These are phyloP conservation scores for Lecanicillium sp. DNA, from an alignment of 2,329 filamentous ascomycete genomes.

Conservation along the genomic window DNA sequence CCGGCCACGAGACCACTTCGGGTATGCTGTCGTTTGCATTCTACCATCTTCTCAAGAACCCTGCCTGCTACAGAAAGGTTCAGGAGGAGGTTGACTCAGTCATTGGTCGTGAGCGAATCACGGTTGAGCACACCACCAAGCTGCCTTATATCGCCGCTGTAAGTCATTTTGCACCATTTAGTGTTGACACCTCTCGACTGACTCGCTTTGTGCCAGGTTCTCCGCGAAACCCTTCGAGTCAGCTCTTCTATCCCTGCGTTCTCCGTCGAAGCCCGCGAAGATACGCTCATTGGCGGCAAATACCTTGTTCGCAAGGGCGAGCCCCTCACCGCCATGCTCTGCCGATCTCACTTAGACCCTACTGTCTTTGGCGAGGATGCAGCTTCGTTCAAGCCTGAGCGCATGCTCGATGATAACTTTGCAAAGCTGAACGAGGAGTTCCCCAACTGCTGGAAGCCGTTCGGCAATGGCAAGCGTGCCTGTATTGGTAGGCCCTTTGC, in stretches of 20 bases:
- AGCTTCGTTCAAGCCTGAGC: slow-evolving; percentile 58
- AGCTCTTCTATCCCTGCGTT: slow-evolving; percentile 53
- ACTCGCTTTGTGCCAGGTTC: slow-evolving; percentile 27
- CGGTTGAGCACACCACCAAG: slow-evolving; percentile 53
- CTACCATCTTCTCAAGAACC: slow-evolving; percentile 58
- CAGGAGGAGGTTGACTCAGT: slow-evolving; percentile 62
- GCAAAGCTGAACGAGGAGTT: slow-evolving; percentile 52
- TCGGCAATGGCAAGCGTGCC: slow-evolving; percentile 61
- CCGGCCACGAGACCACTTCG: slow-evolving; percentile 65
- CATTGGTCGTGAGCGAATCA: slow-evolving; percentile 49
- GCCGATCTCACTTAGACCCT: slow-evolving; percentile 53
- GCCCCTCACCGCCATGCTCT: slow-evolving; percentile 39
- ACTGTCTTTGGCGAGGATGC: slow-evolving; percentile 59
- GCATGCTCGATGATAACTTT: slow-evolving; percentile 65
- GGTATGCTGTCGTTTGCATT: slow-evolving; percentile 59
- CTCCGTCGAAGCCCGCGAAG: slow-evolving; percentile 43
- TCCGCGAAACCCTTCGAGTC: slow-evolving; percentile 60
- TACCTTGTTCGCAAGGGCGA: slow-evolving; percentile 50
- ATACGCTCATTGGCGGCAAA: slow-evolving; percentile 50
- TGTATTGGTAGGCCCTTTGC: slow-evolving; percentile 70
- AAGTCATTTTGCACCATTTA: slow-evolving; percentile 12
- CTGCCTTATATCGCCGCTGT: slow-evolving; percentile 58
- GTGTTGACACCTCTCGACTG: no score
- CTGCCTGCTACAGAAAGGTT: slow-evolving; percentile 49
- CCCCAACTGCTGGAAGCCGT: slow-evolving; percentile 61